These are phyloP conservation scores for Penicillium longicatenatum DNA, from an alignment of 495 filamentous ascomycete genomes.

Conservation along the genomic window DNA sequence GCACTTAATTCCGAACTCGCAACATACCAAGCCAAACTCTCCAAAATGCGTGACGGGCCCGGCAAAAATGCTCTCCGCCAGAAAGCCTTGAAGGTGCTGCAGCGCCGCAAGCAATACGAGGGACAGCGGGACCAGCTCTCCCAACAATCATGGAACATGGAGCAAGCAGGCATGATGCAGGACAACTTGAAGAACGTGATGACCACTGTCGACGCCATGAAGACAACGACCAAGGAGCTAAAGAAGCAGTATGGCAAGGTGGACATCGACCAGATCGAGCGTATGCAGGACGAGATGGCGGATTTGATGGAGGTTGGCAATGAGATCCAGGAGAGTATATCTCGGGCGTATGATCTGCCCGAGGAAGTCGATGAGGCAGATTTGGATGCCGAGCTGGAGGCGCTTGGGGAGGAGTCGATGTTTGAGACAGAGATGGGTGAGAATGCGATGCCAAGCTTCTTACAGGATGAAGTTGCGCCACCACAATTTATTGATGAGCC, in stretches of 20 bases:
- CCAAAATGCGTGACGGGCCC: slow-evolving; percentile 95
- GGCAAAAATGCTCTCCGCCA: slow-evolving; percentile 91
- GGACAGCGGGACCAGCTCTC: slow-evolving; percentile 91
- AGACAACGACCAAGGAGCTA: slow-evolving; percentile 91
- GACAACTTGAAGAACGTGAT: slow-evolving; percentile 99
- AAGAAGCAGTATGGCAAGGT: slow-evolving; percentile 97
- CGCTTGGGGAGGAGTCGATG: slow-evolving; percentile 87
- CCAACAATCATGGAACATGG: slow-evolving; percentile 98
- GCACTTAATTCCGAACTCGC: slow-evolving; percentile 88
- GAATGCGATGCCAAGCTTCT: slow-evolving; percentile 75
- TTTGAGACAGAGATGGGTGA: slow-evolving; percentile 62
- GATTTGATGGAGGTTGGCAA: slow-evolving; percentile 97
- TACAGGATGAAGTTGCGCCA: slow-evolving; percentile 76
- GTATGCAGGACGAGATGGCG: slow-evolving; percentile 98
- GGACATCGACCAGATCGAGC: slow-evolving; percentile 95
- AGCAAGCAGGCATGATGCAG: slow-evolving; percentile 98
- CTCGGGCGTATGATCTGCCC: slow-evolving; percentile 89
- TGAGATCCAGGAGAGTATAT: slow-evolving; percentile 96
- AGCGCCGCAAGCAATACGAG: slow-evolving; percentile 96
- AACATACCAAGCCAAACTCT: slow-evolving; percentile 82
- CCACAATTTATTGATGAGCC: slow-evolving; percentile 90
- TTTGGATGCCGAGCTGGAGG: slow-evolving; percentile 94
- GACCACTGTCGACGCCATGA: slow-evolving; percentile 97
- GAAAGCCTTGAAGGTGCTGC: slow-evolving; percentile 93
- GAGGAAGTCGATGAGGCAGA: slow-evolving; percentile 99